phyloP scores from a whole-genome alignment of 306 rosid species.

The Amphicarpaea edgeworthii region DNA sequence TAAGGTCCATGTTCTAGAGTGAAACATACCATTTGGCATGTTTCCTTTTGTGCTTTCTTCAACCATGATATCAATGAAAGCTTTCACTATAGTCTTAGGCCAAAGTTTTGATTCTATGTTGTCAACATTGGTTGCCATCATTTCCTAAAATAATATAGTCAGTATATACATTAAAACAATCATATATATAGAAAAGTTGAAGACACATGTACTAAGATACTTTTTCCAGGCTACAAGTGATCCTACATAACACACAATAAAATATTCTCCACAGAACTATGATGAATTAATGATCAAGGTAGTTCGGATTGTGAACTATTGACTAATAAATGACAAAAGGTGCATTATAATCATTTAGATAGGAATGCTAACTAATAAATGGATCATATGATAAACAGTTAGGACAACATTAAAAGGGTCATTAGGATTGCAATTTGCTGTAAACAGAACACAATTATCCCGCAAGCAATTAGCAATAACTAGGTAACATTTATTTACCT shows the following conservation, averaged over 20 bases:
- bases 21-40: too few relatives aligned
- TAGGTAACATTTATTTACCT: constrained; percentile 11
- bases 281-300: not conserved
- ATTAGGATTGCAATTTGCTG: too few relatives aligned
- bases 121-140: too few relatives aligned
- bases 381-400: not conserved
- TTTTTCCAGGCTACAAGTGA: not conserved
- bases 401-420: not conserved
- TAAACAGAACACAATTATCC: constrained; percentile 8
- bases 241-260: not conserved
- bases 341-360: not conserved
- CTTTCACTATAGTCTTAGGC: too few relatives aligned
- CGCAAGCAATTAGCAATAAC: constrained; percentile 15
- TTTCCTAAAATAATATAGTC: too few relatives aligned
- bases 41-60: too few relatives aligned
- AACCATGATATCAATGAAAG: too few relatives aligned
- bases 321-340: constrained; percentile 10
- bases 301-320: not conserved
- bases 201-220: too few relatives aligned
- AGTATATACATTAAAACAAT: too few relatives aligned
- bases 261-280: constrained; percentile 22
- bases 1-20: too few relatives aligned
- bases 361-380: not conserved
- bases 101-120: too few relatives aligned
- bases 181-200: too few relatives aligned